A percentile compares a stretch with the other conserved stretches of the same genome.
Conservation (phyloP, 495 filamentous ascomycete species). For the Penicillium nucicola region DNA sequence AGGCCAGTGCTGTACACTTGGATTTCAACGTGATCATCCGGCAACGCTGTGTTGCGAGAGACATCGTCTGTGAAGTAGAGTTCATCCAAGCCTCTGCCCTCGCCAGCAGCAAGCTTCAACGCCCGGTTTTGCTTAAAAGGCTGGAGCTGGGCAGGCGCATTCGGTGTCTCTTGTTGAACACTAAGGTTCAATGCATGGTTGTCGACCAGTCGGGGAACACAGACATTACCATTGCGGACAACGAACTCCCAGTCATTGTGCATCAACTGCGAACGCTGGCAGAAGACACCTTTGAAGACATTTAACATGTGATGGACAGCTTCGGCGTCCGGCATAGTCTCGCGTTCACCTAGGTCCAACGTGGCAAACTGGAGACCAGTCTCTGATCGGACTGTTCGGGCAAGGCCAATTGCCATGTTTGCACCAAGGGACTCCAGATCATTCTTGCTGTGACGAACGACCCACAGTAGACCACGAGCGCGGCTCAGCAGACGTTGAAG, state of each 20-base stretch:
- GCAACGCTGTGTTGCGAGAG: constrained; percentile 7
- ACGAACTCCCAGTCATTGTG: constrained; percentile 29
- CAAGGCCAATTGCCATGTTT: constrained; percentile 29
- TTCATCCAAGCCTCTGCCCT: constrained; percentile 27
- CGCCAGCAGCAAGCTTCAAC: constrained; percentile 22
- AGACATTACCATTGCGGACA: constrained; percentile 22
- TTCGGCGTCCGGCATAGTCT: constrained; percentile 7
- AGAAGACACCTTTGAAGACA: constrained; percentile 26
- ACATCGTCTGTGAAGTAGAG: constrained; percentile 34
- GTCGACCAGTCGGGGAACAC: constrained; percentile 27
- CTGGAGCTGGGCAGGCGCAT: constrained; percentile 22
- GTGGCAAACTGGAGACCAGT: constrained; percentile 27
- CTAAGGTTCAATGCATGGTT: constrained; percentile 23
- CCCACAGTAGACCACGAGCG: constrained; percentile 29
- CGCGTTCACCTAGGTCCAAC: constrained; percentile 25
- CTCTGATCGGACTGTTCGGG: constrained; percentile 32
- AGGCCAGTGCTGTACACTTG: constrained; percentile 28
- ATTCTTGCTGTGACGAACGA: constrained; percentile 14
- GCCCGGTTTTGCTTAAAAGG: constrained; percentile 28
- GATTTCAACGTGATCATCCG: constrained; percentile 28
- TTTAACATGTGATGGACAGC: constrained; percentile 19
- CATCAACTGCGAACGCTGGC: constrained; percentile 13
- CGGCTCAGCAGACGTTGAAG: constrained; percentile 21
- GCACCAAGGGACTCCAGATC: constrained; percentile 15
- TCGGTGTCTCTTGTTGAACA: constrained; percentile 20